These are phyloP conservation scores for Naganishia antarctica DNA, from an alignment of 768 basidiomycete genomes.

Conservation along the genomic window DNA sequence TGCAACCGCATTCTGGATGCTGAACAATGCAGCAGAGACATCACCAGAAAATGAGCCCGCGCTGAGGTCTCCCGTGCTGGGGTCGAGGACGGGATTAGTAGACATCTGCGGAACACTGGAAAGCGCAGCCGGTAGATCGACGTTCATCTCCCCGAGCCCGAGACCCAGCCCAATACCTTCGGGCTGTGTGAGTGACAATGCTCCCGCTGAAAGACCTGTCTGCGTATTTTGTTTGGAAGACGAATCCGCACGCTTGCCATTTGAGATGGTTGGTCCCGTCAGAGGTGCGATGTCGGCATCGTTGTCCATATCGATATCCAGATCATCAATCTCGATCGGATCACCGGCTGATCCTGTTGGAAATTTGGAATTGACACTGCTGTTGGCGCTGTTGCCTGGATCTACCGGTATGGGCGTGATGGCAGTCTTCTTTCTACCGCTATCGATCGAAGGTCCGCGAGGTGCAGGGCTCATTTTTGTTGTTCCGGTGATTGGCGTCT, in stretches of 20 bases:
- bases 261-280: neutral
- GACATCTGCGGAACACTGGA: neutral
- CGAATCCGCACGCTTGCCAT: neutral
- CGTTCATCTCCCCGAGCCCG: neutral
- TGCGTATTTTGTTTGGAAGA: neutral
- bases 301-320: constrained; percentile 1
- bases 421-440: neutral
- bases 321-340: constrained; percentile 18
- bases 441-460: no score
- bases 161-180: constrained; percentile 14
- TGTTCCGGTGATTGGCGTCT: neutral
- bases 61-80: neutral
- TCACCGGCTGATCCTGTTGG: constrained; percentile 9
- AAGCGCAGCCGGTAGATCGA: neutral
- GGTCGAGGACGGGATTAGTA: neutral
- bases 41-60: neutral
- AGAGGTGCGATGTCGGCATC: neutral
- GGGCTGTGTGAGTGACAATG: neutral
- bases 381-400: neutral
- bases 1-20: neutral
- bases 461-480: neutral
- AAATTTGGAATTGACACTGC: neutral
- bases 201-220: neutral
- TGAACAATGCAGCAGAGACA: neutral
- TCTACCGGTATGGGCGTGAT: neutral